phyloP scores from a whole-genome alignment of 345 rosid genomes.

The Citrus sinensis region DNA sequence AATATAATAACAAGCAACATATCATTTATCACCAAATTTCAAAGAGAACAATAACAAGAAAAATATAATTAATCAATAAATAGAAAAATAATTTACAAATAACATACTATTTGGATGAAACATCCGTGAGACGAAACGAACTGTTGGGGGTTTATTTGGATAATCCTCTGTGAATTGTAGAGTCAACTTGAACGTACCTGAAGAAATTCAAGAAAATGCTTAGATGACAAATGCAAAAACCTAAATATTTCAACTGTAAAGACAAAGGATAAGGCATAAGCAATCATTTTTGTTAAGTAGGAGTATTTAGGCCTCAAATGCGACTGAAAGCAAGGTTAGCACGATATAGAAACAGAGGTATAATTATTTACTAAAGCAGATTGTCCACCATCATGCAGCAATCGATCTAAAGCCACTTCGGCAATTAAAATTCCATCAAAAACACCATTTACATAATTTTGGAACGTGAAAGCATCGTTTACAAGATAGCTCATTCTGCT shows the following conservation, averaged over 20 bases:
- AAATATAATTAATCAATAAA: not conserved
- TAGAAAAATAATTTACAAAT: not conserved
- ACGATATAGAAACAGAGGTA: not conserved
- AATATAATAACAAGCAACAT: not conserved
- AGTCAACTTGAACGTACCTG: constrained; percentile 70
- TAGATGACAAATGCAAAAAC: not conserved
- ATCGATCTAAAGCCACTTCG: not conserved
- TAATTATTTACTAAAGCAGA: not conserved
- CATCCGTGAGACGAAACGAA: constrained; percentile 65
- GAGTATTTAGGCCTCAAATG: not conserved
- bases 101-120: constrained; percentile 68
- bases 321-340: not conserved
- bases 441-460: not conserved
- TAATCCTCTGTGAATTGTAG: constrained; percentile 62
- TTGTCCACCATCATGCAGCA: not conserved
- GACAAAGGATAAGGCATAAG: not conserved
- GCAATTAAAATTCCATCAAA: not conserved
- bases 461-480: not conserved
- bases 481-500: not conserved
- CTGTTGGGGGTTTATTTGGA: constrained; percentile 67
- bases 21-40: not conserved
- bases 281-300: not conserved
- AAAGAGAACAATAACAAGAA: not conserved
- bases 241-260: not conserved
- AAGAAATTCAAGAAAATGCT: not conserved